These are phyloP conservation scores for Orbilia brochopaga DNA, from an alignment of 2,329 filamentous ascomycete species.

Conservation along the genomic window DNA sequence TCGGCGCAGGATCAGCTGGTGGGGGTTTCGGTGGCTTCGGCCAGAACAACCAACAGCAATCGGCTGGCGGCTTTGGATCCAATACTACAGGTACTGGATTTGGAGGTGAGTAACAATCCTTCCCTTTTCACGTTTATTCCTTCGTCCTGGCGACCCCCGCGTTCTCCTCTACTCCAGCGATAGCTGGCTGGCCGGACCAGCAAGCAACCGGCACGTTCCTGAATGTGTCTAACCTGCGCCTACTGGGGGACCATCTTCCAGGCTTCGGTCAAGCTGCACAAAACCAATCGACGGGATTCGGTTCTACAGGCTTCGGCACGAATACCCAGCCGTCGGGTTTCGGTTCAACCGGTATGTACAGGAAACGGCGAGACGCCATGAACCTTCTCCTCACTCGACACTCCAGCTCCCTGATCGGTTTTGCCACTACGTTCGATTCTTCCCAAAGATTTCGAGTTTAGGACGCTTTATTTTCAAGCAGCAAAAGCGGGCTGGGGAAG, in stretches of 20 bases:
- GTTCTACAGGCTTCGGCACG: slow-evolving; percentile 50
- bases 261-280: slow-evolving; percentile 50
- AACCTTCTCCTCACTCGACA: slow-evolving; percentile 36
- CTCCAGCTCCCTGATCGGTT: slow-evolving; percentile 37
- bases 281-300: slow-evolving; percentile 49
- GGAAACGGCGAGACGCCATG: slow-evolving; percentile 47
- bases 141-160: slow-evolving; percentile 1
- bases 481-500: slow-evolving; percentile 18
- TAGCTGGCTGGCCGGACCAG: slow-evolving; percentile 23
- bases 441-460: slow-evolving; percentile 48
- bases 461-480: slow-evolving; percentile 35
- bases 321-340: slow-evolving; percentile 40
- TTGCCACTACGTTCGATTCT: slow-evolving; percentile 44
- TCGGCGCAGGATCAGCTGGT: slow-evolving; percentile 53
- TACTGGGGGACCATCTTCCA: slow-evolving; percentile 30
- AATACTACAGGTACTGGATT: slow-evolving; percentile 49
- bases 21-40: slow-evolving; percentile 51
- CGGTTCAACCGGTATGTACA: slow-evolving; percentile 51
- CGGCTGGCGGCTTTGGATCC: slow-evolving; percentile 49
- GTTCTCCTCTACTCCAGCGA: slow-evolving; percentile 7
- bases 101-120: slow-evolving; percentile 47
- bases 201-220: slow-evolving; percentile 45
- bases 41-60: slow-evolving; percentile 28
- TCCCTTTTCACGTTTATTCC: slow-evolving; percentile 1
- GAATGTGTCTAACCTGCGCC: slow-evolving; percentile 49